Evolutionary conservation across 805 yeast genomes (phyloP).

Genomic region (Blastobotrys chiropterorum): DNA sequence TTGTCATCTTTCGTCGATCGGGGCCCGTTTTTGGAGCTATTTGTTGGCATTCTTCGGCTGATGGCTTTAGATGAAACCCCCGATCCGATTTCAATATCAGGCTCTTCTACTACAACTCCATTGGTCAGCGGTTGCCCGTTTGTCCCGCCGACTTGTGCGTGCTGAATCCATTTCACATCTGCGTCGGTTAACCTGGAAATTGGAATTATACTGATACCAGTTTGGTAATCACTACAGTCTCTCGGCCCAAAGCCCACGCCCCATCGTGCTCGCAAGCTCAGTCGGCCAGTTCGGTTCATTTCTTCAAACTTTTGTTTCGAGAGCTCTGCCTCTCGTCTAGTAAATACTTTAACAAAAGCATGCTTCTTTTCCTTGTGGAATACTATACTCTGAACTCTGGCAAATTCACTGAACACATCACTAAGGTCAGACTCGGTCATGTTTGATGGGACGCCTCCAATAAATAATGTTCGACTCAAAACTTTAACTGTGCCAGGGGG

Average conservation of each 20-base stretch:
- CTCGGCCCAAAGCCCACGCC: slow-evolving; percentile 99
- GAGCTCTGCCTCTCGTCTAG: slow-evolving; percentile 84
- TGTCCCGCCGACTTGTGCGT: slow-evolving; percentile 96
- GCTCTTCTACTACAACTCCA: slow-evolving; percentile 88
- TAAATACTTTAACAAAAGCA: slow-evolving; percentile 91
- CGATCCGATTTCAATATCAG: slow-evolving; percentile 93
- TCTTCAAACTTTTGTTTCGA: slow-evolving; percentile 62
- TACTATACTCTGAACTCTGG: slow-evolving; percentile 87
- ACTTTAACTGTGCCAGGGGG: slow-evolving; percentile 81
- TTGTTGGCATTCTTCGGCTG: slow-evolving; percentile 88
- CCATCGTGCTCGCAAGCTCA: slow-evolving; percentile 84
- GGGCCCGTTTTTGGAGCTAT: slow-evolving; percentile 79
- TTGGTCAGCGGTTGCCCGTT: slow-evolving; percentile 76
- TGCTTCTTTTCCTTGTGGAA: slow-evolving; percentile 85
- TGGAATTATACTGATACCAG: slow-evolving; percentile 85
- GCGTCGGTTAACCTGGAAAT: slow-evolving; percentile 87
- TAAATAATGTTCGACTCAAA: slow-evolving; percentile 80
- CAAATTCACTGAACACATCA: slow-evolving; percentile 69
- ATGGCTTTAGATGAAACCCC: slow-evolving; percentile 91
- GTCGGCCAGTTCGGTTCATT: slow-evolving; percentile 52
- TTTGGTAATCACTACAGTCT: slow-evolving; percentile 93
- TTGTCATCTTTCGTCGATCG: slow-evolving; percentile 45
- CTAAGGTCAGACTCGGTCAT: slow-evolving; percentile 75
- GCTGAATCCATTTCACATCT: slow-evolving; percentile 80
- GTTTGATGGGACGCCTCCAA: slow-evolving; percentile 84